Base-by-base conservation (phyloP, 257 asterid genomes). In the Thymus quinquecostatus region DNA sequence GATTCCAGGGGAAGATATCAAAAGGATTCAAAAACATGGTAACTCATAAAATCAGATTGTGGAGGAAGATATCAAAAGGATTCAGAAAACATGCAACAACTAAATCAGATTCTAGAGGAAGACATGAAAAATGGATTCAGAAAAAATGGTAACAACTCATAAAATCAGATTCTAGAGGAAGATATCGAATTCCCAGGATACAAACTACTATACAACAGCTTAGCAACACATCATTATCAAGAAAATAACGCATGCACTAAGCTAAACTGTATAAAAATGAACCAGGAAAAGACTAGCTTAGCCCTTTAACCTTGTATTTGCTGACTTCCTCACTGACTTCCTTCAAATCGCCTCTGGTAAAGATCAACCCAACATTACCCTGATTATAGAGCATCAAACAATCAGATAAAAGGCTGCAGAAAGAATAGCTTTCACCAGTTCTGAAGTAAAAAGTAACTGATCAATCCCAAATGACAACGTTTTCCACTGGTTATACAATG, bases 341-440 rank as follows among this genome's bases (percentile, higher is more conserved):
- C 89, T 92, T 92, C 78, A 92, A 63, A 73, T 92, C 97, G 40
- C 96, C 97, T 82, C 89, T 89, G 50, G 97, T 89, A 48, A 92
- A 92, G 74, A 92, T 89, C 82, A 92, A 58, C 0, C 97, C 97
- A 28, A 92, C 97, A 68, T 92, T 92, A 47, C 97, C 97, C 97
- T 92, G 30, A 12, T 10, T 47, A 61, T 21, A 51, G 2, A 36
- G n/a, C 29, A 40, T 30, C 11, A 40, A 48, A 63, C 14, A 33
- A 2, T 38, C 8, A 32, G 2, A 7, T 14, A 3, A 51, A 70
- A 11, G 33, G 10, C 7, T 53, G 44, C 10, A 62, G 29, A 5
- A 53, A 2, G 3, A 9, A n/a, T 11, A 21, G 58, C 1, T 14
- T 14, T 51, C 32, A 21, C 21, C 21, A 21, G 21, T 21, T 49